These are phyloP conservation scores for Kluyveromyces lactis DNA, from an alignment of 805 yeast genomes.

Conservation along the genomic window DNA sequence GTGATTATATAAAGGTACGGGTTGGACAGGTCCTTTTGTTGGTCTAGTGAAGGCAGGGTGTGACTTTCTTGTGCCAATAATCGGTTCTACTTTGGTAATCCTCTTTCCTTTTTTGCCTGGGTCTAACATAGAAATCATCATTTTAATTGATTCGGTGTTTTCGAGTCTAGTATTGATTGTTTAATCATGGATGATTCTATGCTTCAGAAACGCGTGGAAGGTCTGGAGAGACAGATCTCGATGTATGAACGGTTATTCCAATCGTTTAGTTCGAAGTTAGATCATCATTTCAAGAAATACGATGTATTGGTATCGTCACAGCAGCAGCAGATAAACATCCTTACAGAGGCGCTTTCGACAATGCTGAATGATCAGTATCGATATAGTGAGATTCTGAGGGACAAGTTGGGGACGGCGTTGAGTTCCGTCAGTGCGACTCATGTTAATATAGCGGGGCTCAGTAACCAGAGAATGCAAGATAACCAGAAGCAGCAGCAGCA, in stretches of 20 bases:
- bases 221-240: slow-evolving; percentile 22
- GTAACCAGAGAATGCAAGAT: neutral
- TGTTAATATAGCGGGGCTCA: slow-evolving; percentile 7
- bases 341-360: slow-evolving; percentile 19
- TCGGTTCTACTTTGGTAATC: too few relatives aligned
- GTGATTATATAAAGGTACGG: too few relatives aligned
- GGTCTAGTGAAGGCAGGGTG: too few relatives aligned
- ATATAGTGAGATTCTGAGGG: slow-evolving; percentile 21
- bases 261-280: slow-evolving; percentile 23
- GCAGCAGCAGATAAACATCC: slow-evolving; percentile 25
- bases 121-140: too few relatives aligned
- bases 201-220: slow-evolving; percentile 17
- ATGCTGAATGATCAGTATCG: slow-evolving; percentile 24
- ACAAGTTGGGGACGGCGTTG: slow-evolving; percentile 18
- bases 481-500: slow-evolving; percentile 4
- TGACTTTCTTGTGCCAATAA: too few relatives aligned
- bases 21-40: too few relatives aligned
- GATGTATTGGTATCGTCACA: slow-evolving; percentile 24
- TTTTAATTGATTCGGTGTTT: too few relatives aligned
- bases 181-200: slow-evolving; percentile 6
- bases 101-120: too few relatives aligned
- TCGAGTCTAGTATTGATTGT: too few relatives aligned
- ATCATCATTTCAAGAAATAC: slow-evolving; percentile 26
- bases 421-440: slow-evolving; percentile 20
- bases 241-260: slow-evolving; percentile 27